Base-by-base conservation (phyloP, 2,329 filamentous ascomycete genomes). In the Rhynchosporium graminicola region DNA sequence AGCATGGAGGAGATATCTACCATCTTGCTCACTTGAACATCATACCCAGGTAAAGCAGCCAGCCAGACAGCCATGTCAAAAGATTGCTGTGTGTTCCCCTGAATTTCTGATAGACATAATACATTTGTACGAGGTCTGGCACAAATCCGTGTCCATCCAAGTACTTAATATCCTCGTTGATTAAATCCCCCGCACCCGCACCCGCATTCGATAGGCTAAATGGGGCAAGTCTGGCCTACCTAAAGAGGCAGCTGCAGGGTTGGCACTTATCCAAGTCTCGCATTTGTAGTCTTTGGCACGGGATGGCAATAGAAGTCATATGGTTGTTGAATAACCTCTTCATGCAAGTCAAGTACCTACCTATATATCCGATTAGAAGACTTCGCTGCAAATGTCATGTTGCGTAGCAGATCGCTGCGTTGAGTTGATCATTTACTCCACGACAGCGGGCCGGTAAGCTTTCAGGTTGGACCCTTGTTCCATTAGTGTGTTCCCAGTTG, bases 231-330 rank as follows among this genome's bases (percentile, higher is more conserved):
- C 33, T 36, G 51, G 51, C 13, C 29, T 7, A 13, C 50, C 33
- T 33, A 28, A 45, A 31, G 31, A 55, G 51, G 51, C 51, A 55
- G 51, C 51, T 42, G 26, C 28, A 56, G 26, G 52, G 52, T 56
- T 56, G 54, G 38, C 40, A 46, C 40, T 36, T 36, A 31, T 56
- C 52, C 50, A 52, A 33, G 29, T n/a, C 13, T 31, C 13, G 48
- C 20, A 29, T 51, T 36, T 36, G 5, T 10, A 36, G 33, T 36
- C 33, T 36, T 36, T 36, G 9, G 9, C 33, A 10, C 33, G 9
- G 33, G 9, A 36, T 36, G 33, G 33, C 33, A 10, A 20, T 20
- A 20, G 20, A 20, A 36, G 33, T 36, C 9, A 36, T 10, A 36
- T 36, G 9, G 33, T 36, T 6, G 33, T 5, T 36, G 9, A 20